A percentile compares a stretch with the other conserved stretches of the same genome.
phyloP scores from a whole-genome alignment of 164 flowering plant genomes.

The Stephania yunnanensis region DNA sequence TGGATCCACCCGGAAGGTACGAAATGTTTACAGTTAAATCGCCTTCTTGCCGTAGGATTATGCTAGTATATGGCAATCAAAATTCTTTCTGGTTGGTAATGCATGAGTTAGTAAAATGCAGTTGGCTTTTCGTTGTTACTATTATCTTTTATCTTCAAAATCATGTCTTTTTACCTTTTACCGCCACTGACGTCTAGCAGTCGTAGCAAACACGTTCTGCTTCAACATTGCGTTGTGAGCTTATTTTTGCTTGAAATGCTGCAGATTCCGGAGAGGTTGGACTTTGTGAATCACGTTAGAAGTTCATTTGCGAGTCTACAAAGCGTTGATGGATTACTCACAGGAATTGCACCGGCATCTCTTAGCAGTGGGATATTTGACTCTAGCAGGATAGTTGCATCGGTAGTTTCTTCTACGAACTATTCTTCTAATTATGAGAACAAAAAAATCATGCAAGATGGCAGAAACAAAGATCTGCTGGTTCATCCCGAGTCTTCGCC shows the following conservation, averaged over 20 bases:
- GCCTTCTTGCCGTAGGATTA: neutral
- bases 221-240: neutral
- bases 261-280: slow-evolving; percentile 52
- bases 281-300: slow-evolving; percentile 45
- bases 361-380: slow-evolving; percentile 23
- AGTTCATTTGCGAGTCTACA: slow-evolving; percentile 30
- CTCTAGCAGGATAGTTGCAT: slow-evolving; percentile 28
- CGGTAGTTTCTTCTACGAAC: slow-evolving; percentile 25
- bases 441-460: slow-evolving; percentile 14
- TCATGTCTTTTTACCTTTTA: neutral
- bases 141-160: neutral
- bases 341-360: slow-evolving; percentile 20
- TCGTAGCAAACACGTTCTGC: neutral
- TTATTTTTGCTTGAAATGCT: slow-evolving; percentile 2
- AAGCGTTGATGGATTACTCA: slow-evolving; percentile 18
- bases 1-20: slow-evolving; percentile 77
- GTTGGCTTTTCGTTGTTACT: neutral
- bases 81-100: too few species aligned
- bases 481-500: slow-evolving; percentile 15
- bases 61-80: too few species aligned
- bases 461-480: slow-evolving; percentile 16
- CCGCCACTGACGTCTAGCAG: neutral
- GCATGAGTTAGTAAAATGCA: too few species aligned
- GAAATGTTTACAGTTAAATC: slow-evolving; percentile 4
- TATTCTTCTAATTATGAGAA: slow-evolving; percentile 22